These are phyloP conservation scores for Nosema muscidifuracis DNA, from an alignment of 371 early-diverging fungal genomes.

Conservation along the genomic window DNA sequence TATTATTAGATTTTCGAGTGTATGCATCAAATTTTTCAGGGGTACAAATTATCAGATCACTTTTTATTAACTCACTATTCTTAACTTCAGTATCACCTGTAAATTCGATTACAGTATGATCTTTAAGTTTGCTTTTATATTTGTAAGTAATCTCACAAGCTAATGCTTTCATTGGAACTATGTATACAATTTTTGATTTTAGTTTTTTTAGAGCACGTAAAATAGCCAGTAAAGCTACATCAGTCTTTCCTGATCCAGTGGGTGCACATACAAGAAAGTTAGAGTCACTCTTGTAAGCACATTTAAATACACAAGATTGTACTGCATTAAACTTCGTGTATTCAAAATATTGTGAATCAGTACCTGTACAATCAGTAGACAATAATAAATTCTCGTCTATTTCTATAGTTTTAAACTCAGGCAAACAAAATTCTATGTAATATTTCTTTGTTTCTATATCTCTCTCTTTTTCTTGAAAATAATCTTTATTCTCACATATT, in stretches of 20 bases:
- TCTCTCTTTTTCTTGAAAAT: conserved; percentile 4
- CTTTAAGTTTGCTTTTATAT: conserved; percentile 72
- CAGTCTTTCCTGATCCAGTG: conserved; percentile 90
- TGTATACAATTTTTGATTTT: conserved; percentile 81
- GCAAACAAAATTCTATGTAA: conserved; percentile 46
- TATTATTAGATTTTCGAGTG: conserved; percentile 73
- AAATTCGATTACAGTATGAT: conserved; percentile 77
- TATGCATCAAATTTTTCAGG: conserved; percentile 99
- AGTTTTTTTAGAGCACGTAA: conserved; percentile 62
- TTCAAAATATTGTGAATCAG: conserved; percentile 45
- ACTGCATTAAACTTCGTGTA: conserved; percentile 83
- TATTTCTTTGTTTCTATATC: background rate
- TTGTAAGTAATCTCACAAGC: conserved; percentile 91
- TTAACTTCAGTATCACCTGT: conserved; percentile 93
- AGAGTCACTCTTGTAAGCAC: conserved; percentile 73
- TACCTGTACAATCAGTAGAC: background rate
- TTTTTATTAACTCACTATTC: conserved; percentile 79
- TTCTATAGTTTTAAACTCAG: conserved; percentile 16
- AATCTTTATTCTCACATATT: conserved; percentile 36
- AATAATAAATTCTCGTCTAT: conserved; percentile 14
- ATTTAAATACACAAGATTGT: conserved; percentile 90
- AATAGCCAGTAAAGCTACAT: conserved; percentile 75
- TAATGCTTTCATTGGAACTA: conserved; percentile 99
- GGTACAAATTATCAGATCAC: conserved; percentile 93
- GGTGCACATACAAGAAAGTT: conserved; percentile 91